Base-by-base conservation (phyloP, 352 stramenopile genomes). In the Aphanomyces stellatus region DNA sequence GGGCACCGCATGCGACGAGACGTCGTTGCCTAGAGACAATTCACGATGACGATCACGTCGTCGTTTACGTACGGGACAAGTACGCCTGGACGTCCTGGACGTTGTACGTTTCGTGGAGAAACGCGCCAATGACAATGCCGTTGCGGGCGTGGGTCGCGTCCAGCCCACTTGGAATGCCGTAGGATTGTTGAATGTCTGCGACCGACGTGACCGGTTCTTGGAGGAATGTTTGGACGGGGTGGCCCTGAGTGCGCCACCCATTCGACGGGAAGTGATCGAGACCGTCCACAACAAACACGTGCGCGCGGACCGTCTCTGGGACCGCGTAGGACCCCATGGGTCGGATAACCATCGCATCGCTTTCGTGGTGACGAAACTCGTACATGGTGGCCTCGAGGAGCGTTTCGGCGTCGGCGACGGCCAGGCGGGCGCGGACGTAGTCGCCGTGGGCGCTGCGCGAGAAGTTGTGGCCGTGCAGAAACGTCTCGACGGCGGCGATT, bases 221-320 rank as follows among this genome's bases (percentile, higher is more conserved):
- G 55, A 40, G 48, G 1, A 6, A 5, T 15, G 42, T 37, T 22
- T 15, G 19, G 19, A 6, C 27, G 10, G 22, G 10, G 27, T 35
- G 57, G 13, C 5, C 22, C 33, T 63, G 61, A n/a, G n/a, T n/a
- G 17, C 30, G 34, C 57, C 88, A 80, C 59, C 80, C 79, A 53
- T 83, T 73, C 27, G 83, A 88, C 4, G 83, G 83, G 48, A 92
- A 89, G 60, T 73, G 80, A 71, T 92, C 81, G 22, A 92, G 72
- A 17, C 83, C 83, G 70, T 92, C 83, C 8, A 90, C 64, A 70
- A 81, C 88, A 51, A 76, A 34, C 22, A 90, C 72, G 24, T 86
- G 75, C 3, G 22, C 10, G 2, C 71, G 64, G 6, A 92, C 65
- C 4, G 65, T 51, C 4, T 59, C 27, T 1, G 83, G 83, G 8